Conservation (phyloP, 129 eudicot genomes). For the Smallanthus sonchifolius region DNA sequence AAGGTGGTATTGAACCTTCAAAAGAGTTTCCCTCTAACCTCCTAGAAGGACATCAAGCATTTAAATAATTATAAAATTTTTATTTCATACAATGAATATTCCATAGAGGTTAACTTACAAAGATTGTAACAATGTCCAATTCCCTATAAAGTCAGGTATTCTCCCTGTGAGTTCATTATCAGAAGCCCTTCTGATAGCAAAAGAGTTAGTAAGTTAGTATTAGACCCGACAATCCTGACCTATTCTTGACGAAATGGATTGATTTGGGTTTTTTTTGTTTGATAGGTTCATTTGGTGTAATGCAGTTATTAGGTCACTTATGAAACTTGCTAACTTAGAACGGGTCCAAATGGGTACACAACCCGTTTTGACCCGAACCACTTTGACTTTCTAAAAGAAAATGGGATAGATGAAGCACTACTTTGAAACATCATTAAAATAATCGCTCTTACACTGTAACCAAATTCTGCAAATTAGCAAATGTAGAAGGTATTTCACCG, state of each 20-base stretch:
- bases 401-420: background rate
- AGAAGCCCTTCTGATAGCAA: conserved; percentile 52
- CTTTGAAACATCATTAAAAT: conserved; percentile 4
- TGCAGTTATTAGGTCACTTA: too few relatives aligned
- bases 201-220: background rate
- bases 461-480: conserved; percentile 17
- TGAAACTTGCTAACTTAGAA: too few relatives aligned
- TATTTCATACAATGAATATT: background rate
- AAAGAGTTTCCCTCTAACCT: conserved; percentile 18
- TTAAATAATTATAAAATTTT: background rate
- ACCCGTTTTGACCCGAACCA: background rate
- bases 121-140: conserved; percentile 9
- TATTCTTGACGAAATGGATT: too few relatives aligned
- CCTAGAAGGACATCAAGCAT: conserved; percentile 35
- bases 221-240: background rate
- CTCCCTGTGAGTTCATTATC: conserved; percentile 53
- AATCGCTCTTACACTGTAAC: conserved; percentile 47
- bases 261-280: too few relatives aligned
- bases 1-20: too few relatives aligned
- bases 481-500: too few relatives aligned
- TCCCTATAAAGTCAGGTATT: too few relatives aligned
- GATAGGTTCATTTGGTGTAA: too few relatives aligned
- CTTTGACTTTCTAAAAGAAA: background rate
- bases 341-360: too few relatives aligned
- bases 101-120: conserved; percentile 31